These are phyloP conservation scores for Nepenthes gracilis DNA, from an alignment of 148 eudicot species.

Conservation along the genomic window DNA sequence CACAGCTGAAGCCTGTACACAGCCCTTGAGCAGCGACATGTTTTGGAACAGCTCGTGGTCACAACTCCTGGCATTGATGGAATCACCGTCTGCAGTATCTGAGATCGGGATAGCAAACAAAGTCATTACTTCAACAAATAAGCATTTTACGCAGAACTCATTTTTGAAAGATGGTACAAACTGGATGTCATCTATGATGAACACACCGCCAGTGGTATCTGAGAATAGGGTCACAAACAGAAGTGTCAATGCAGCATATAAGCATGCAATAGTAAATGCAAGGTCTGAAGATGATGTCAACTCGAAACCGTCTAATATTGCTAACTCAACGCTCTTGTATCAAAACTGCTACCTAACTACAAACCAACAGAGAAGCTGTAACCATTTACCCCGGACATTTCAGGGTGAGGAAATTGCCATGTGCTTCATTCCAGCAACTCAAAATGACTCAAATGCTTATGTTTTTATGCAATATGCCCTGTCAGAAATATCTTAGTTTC, in stretches of 20 bases:
- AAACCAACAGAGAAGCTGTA: constrained; percentile 3
- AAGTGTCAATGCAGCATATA: not conserved
- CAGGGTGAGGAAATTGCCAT: not conserved
- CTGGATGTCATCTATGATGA: not conserved
- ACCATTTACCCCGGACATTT: constrained; percentile 3
- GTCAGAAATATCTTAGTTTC: not conserved
- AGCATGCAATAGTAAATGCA: constrained; percentile 2
- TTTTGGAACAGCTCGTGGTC: constrained; percentile 18
- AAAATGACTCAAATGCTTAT: too few relatives aligned
- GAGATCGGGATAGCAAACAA: constrained; percentile 5
- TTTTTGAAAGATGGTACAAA: not conserved
- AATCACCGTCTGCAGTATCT: constrained; percentile 3
- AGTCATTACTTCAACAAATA: not conserved
- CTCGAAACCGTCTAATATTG: constrained; percentile 12
- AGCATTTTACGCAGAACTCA: not conserved
- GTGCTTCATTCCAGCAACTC: too few relatives aligned
- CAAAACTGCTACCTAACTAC: constrained; percentile 6
- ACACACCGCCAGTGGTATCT: not conserved
- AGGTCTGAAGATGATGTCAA: constrained; percentile 14
- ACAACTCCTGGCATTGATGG: constrained; percentile 10
- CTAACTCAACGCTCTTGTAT: constrained; percentile 11
- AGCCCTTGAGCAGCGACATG: constrained; percentile 8
- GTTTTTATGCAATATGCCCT: not conserved
- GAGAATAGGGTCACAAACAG: constrained; percentile 2
- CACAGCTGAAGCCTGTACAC: constrained; percentile 4